Base-by-base conservation (phyloP, 225 moss, liverwort and hornwort species). In the Pseudisothecium myosuroides region DNA sequence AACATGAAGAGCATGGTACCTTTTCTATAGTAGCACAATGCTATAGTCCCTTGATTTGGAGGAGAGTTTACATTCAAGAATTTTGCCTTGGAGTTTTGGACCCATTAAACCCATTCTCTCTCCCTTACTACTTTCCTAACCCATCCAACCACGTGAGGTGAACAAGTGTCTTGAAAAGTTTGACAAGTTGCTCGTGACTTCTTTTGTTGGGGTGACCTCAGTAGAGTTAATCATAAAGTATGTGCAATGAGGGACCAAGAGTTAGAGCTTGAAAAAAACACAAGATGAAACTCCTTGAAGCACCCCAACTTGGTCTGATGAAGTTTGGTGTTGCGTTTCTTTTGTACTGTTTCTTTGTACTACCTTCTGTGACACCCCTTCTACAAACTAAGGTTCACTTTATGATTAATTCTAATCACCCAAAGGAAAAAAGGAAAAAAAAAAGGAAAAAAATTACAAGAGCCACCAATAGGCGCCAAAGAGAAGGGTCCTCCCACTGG, bases 401-500 rank as follows among this genome's bases (percentile, higher is more conserved):
- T 55, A 55, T 3, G 20, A 55, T 55, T 55, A 55, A 55, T 2
- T 55, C 20, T 54, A 22, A 74, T 31, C 31, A 47, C 4, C 8
- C 1, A 5, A 52, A 5, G 8, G 34, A 52, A 34, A n/a, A n/a
- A n/a, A n/a, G n/a, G n/a, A n/a, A n/a, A n/a, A n/a, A n/a, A 8
- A 45, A 45, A 45, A 45, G 8, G 45, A 45, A 45, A 45, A 45
- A 45, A 76, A 36, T 34, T 34, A 21, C 34, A 32, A 20, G 9
- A 49, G 20, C 12, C 5, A 75, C 7, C 0, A 0, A 2, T 6
- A 74, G 19, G 19, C 2, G 0, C 0, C 2, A 3, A 29, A 45
- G 28, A 27, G 45, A 45, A 49, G 20, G 32, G 12, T 7, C 31
- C 21, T 21, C 10, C 5, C 21, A 21, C 8, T 50, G 2, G 0